Percentiles rank a stretch among this genome's conserved stretches.
Evolutionary conservation across 2,329 filamentous ascomycete genomes (phyloP).

Genomic region (Akanthomyces lecanii): DNA sequence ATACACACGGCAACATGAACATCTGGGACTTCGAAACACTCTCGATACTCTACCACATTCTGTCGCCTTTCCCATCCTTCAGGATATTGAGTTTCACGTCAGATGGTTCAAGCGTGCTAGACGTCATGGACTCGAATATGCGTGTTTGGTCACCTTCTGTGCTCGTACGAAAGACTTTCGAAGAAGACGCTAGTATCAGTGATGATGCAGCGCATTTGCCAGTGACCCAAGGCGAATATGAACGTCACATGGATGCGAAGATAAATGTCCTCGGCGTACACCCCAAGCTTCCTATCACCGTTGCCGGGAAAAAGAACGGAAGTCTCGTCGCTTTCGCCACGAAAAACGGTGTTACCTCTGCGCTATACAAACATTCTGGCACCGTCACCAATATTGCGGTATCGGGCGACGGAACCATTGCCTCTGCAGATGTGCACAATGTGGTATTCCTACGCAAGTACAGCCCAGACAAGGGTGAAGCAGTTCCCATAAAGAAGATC

Average conservation of each 20-base stretch:
- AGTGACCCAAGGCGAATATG: not conserved
- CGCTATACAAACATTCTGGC: not conserved
- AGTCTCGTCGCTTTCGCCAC: not conserved
- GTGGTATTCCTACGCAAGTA: not conserved
- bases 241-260: not conserved
- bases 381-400: not conserved
- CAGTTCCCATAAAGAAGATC: not conserved
- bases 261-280: not conserved
- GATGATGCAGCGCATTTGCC: constrained; percentile 3
- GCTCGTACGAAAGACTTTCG: not conserved
- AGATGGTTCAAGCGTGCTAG: constrained; percentile 19
- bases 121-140: constrained; percentile 6
- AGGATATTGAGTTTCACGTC: constrained; percentile 22
- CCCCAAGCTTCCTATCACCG: not conserved
- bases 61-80: constrained; percentile 17
- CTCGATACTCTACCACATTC: constrained; percentile 20
- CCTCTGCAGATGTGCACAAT: not conserved
- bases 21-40: constrained; percentile 25
- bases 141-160: not conserved
- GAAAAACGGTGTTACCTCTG: not conserved
- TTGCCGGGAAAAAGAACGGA: not conserved
- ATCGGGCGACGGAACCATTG: not conserved
- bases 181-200: constrained; percentile 4
- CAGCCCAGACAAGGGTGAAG: not conserved
- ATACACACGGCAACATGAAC: constrained; percentile 19